Percentiles rank a stretch among this genome's conserved stretches.
Evolutionary conservation across 345 rosid species (phyloP).

Genomic region (Microcos paniculata): DNA sequence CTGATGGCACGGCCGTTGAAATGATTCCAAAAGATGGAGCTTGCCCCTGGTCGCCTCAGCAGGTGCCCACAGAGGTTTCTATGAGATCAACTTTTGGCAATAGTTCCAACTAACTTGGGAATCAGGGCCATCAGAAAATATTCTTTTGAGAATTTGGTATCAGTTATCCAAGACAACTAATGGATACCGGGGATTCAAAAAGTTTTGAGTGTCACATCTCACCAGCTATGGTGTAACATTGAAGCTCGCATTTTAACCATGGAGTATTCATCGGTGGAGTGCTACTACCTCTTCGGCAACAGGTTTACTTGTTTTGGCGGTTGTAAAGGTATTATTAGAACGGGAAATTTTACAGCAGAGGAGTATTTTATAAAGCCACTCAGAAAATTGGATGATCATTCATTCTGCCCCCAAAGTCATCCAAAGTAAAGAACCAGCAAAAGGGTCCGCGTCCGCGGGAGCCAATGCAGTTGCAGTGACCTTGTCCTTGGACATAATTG

Average conservation of each 20-base stretch:
- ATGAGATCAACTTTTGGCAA: conserved; percentile 65
- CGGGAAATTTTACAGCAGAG: neutral
- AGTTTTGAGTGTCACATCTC: neutral
- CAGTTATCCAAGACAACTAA: neutral
- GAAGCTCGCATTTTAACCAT: neutral
- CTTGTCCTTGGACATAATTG: too few relatives aligned
- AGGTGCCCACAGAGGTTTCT: conserved; percentile 46
- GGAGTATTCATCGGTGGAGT: neutral
- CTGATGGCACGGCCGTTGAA: conserved; percentile 36
- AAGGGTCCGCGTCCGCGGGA: too few relatives aligned
- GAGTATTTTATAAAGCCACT: neutral
- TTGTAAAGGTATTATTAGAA: neutral
- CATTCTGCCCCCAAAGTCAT: neutral
- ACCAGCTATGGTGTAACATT: neutral
- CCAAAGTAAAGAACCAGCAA: too few relatives aligned
- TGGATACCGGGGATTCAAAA: neutral
- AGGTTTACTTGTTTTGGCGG: neutral
- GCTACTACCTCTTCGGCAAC: neutral
- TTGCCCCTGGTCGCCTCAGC: conserved; percentile 49
- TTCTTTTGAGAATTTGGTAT: too few relatives aligned
- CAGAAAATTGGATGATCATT: neutral
- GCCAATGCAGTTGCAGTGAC: too few relatives aligned
- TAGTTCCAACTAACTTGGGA: conserved; percentile 29
- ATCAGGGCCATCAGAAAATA: neutral
- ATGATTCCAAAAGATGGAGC: conserved; percentile 49